These are phyloP conservation scores for Fennellomyces sp. DNA, from an alignment of 371 early-diverging fungal species.

Conservation along the genomic window DNA sequence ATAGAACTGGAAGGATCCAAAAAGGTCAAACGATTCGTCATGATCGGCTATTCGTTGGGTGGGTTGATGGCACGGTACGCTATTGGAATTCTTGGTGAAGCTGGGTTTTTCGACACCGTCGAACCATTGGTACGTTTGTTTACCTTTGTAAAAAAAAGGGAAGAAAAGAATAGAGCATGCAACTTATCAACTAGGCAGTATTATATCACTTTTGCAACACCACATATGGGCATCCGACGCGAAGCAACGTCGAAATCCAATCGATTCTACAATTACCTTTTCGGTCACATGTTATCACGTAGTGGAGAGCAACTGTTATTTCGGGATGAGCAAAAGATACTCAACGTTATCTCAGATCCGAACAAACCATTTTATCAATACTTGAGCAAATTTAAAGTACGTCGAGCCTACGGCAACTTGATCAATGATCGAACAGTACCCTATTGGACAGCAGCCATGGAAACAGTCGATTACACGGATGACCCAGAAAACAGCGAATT, in stretches of 20 bases:
- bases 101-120: slow-evolving; percentile 56
- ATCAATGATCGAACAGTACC: slow-evolving; percentile 72
- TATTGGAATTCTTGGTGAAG: slow-evolving; percentile 64
- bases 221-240: slow-evolving; percentile 71
- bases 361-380: slow-evolving; percentile 53
- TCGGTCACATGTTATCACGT: slow-evolving; percentile 52
- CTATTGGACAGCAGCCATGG: slow-evolving; percentile 67
- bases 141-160: background rate
- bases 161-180: no score
- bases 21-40: slow-evolving; percentile 59
- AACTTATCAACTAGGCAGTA: slow-evolving; percentile 31
- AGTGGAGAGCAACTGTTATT: slow-evolving; percentile 66
- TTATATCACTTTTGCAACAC: slow-evolving; percentile 78
- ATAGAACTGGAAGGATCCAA: slow-evolving; percentile 9
- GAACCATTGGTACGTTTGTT: slow-evolving; percentile 48
- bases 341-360: slow-evolving; percentile 71
- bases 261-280: slow-evolving; percentile 53
- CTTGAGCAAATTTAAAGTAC: slow-evolving; percentile 48
- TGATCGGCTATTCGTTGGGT: slow-evolving; percentile 84
- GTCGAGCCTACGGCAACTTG: slow-evolving; percentile 69
- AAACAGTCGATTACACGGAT: slow-evolving; percentile 51
- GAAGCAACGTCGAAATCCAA: slow-evolving; percentile 30
- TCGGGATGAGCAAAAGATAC: slow-evolving; percentile 46
- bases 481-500: slow-evolving; percentile 45
- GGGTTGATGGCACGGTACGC: slow-evolving; percentile 79